phyloP scores from a whole-genome alignment of 139 green algal species.

The Diplosphaera chodatii region DNA sequence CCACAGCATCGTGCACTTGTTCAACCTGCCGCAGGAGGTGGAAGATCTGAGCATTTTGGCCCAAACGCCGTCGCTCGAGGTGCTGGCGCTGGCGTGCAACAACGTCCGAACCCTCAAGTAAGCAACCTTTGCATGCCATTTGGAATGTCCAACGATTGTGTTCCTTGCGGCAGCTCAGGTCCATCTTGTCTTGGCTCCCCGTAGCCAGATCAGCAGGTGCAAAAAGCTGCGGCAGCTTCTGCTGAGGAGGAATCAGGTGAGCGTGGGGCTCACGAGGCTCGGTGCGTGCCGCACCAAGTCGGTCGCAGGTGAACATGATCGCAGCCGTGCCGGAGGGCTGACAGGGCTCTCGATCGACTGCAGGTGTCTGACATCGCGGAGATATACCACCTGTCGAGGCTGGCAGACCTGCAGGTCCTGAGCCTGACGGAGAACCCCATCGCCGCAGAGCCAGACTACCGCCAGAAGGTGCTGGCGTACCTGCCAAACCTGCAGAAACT shows the following conservation, averaged over 20 bases:
- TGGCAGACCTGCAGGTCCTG: neutral
- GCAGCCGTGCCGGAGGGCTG: no score
- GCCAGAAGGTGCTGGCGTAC: neutral
- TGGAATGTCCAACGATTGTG: no score
- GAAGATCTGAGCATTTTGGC: neutral
- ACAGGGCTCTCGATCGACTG: neutral
- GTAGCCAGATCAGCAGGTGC: neutral
- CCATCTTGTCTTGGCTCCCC: no score
- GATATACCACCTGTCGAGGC: neutral
- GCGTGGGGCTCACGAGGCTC: no score
- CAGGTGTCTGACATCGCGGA: neutral
- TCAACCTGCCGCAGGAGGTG: neutral
- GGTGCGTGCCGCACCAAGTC: no score
- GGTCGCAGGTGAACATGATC: no score
- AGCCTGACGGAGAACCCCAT: constrained; percentile 38
- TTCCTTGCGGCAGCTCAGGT: no score
- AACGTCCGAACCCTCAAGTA: neutral
- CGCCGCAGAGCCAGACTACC: constrained; percentile 31
- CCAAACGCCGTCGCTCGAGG: neutral
- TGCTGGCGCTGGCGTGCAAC: neutral
- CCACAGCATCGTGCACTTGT: no score
- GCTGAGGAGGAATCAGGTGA: neutral
- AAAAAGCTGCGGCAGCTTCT: neutral
- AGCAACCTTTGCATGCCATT: neutral
- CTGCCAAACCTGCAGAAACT: neutral